Base-by-base conservation (phyloP, 2,329 filamentous ascomycete genomes). In the Cadophora malorum region DNA sequence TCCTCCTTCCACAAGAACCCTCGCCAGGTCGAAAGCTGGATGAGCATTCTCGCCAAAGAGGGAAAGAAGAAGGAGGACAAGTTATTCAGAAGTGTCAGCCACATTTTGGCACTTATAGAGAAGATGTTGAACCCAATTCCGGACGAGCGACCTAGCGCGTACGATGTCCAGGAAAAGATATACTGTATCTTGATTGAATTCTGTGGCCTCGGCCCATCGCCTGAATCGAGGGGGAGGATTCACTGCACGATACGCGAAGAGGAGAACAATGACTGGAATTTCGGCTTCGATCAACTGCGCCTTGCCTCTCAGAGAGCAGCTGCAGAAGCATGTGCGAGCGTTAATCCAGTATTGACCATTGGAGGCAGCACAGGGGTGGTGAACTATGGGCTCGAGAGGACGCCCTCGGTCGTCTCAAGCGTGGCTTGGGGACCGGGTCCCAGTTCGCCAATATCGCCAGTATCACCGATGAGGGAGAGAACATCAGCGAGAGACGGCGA, bases 1-100 rank as follows among this genome's bases (percentile, higher is more conserved):
- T 85, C 89, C 0, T 91, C 89, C 0, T 94, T 91, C 77, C 91
- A 93, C 78, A 86, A 86, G 71, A 92, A 93, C 72, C 81, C 90
- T 0, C 84, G 86, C 19, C 90, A 91, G 77, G 84, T 93, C 1
- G 86, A 90, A 70, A 83, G 82, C 16, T 94, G 91, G 91, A 90
- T 92, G 81, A 80, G 81, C 0, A 79, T 79, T 1, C 79, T 92
- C 4, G 85, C 86, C 38, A 86, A 86, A 67, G 86, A 90, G n/a
- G 87, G 86, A 9, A 63, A 77, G 72, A 69, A 85, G 68, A 80
- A 80, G 64, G 75, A 78, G 50, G 84, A 82, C 53, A 76, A 79
- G 41, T 75, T 86, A 3, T 86, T 87, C 67, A 78, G 79, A 23
- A 86, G 85, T 28, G 79, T 88, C 10, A 80, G 79, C 1, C 84